Evolutionary conservation across 805 yeast species (phyloP).

Genomic region (Ogataea paradorogensis): DNA sequence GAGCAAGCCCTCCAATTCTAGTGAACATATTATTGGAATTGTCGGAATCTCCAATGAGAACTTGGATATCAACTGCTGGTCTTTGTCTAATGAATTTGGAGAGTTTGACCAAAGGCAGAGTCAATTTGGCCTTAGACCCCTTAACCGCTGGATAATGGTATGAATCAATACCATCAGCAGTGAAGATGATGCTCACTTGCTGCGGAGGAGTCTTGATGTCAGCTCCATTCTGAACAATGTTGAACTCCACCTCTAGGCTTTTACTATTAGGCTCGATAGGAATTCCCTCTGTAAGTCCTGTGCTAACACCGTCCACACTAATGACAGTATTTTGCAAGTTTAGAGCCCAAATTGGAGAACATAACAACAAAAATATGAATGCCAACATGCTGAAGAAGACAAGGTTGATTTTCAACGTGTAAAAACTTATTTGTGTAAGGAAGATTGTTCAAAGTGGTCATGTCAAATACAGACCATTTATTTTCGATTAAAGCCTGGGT

Average conservation of each 20-base stretch:
- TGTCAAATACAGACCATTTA: too few relatives aligned
- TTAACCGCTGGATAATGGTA: constrained; percentile 24
- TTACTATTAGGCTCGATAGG: constrained; percentile 7
- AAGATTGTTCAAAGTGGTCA: neutral
- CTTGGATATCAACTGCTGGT: constrained; percentile 21
- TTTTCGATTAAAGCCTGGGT: constrained; percentile 41
- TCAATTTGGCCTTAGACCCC: constrained; percentile 13
- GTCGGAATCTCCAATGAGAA: constrained; percentile 30
- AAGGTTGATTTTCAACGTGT: constrained; percentile 2
- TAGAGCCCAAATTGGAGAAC: constrained; percentile 5
- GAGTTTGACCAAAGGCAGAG: constrained; percentile 21
- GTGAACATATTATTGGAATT: constrained; percentile 13
- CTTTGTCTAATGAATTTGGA: constrained; percentile 23
- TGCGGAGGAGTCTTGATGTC: constrained; percentile 15
- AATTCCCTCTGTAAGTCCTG: constrained; percentile 6
- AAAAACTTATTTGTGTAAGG: neutral
- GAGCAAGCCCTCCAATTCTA: constrained; percentile 23
- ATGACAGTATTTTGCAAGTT: constrained; percentile 1
- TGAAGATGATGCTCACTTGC: constrained; percentile 28
- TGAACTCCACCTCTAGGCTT: constrained; percentile 16
- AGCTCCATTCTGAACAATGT: constrained; percentile 4
- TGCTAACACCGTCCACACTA: constrained; percentile 9
- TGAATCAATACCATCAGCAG: constrained; percentile 17
- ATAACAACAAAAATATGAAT: constrained; percentile 2
- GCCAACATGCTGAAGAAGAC: constrained; percentile 6